Percentiles rank a stretch among this genome's conserved stretches.
phyloP scores from a whole-genome alignment of 2,329 filamentous ascomycete genomes.

The Pyricularia pennisetigena region DNA sequence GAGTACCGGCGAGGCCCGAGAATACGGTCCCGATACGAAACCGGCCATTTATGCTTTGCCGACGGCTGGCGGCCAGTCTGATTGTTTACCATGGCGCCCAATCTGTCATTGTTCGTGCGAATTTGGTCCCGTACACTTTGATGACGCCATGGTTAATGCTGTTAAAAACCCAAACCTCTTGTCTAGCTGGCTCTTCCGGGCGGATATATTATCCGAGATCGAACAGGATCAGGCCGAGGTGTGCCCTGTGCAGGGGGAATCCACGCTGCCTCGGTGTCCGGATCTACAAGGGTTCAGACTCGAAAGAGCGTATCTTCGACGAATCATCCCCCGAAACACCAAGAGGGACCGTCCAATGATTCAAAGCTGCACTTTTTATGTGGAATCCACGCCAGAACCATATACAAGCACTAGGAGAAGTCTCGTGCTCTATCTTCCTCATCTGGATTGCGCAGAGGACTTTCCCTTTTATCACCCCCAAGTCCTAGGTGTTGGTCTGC shows the following conservation, averaged over 20 bases:
- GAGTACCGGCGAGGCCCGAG: slow-evolving; percentile 1
- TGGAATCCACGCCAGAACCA: slow-evolving; percentile 8
- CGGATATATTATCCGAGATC: slow-evolving; percentile 57
- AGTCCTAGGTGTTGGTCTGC: slow-evolving; percentile 63
- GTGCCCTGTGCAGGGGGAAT: not conserved
- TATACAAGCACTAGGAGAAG: slow-evolving; percentile 21
- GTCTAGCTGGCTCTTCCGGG: slow-evolving; percentile 66
- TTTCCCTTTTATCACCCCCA: slow-evolving; percentile 85
- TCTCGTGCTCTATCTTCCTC: slow-evolving; percentile 71
- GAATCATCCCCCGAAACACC: slow-evolving; percentile 73
- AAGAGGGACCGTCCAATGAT: slow-evolving; percentile 64
- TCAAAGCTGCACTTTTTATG: slow-evolving; percentile 74
- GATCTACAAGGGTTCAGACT: slow-evolving; percentile 36
- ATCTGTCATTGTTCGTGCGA: slow-evolving; percentile 46
- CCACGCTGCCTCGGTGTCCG: slow-evolving; percentile 21
- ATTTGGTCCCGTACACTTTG: slow-evolving; percentile 55
- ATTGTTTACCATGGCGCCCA: slow-evolving; percentile 36
- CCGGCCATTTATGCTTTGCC: slow-evolving; percentile 4
- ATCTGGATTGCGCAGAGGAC: slow-evolving; percentile 48
- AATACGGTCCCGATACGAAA: slow-evolving; percentile 8
- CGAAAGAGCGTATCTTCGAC: slow-evolving; percentile 60
- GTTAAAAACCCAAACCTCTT: slow-evolving; percentile 74
- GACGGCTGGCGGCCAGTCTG: not conserved
- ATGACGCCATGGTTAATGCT: slow-evolving; percentile 61
- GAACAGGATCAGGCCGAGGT: not conserved